Percentiles rank a stretch among this genome's conserved stretches.
phyloP scores from a whole-genome alignment of 805 yeast genomes.

The Starmerella cellae region DNA sequence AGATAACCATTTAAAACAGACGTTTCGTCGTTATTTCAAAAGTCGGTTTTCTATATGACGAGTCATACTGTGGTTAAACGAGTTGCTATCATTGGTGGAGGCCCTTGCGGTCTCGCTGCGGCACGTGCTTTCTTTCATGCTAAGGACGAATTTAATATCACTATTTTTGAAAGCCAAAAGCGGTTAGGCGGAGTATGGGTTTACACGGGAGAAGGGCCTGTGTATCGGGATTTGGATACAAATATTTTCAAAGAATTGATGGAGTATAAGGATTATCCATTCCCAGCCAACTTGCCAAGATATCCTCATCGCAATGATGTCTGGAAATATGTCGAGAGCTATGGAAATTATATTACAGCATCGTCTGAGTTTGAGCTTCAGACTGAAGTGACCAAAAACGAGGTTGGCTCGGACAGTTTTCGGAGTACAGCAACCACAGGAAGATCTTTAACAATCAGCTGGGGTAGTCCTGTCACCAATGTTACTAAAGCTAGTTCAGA shows the following conservation, averaged over 20 bases:
- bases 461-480: constrained; percentile 15
- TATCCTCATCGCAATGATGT: constrained; percentile 56
- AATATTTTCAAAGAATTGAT: constrained; percentile 53
- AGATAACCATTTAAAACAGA: too few relatives aligned
- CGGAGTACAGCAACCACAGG: background rate
- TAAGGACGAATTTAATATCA: constrained; percentile 34
- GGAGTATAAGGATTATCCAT: constrained; percentile 48
- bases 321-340: constrained; percentile 44
- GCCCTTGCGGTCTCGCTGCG: constrained; percentile 58
- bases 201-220: constrained; percentile 38
- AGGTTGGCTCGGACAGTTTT: too few relatives aligned
- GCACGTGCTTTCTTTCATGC: constrained; percentile 49
- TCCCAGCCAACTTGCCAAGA: constrained; percentile 34
- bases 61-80: too few relatives aligned
- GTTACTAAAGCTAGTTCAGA: constrained; percentile 22
- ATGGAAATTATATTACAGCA: constrained; percentile 32
- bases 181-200: constrained; percentile 77
- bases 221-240: constrained; percentile 56
- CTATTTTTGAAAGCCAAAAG: constrained; percentile 46
- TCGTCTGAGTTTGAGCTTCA: too few relatives aligned
- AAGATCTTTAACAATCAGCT: background rate
- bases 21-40: too few relatives aligned
- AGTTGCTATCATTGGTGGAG: constrained; percentile 64
- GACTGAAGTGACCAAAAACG: too few relatives aligned
- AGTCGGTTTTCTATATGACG: too few relatives aligned